Evolutionary conservation across 257 asterid genomes (phyloP), one percentile per base, ranked within the genome.

Genomic region (Agastache rugosa): DNA sequence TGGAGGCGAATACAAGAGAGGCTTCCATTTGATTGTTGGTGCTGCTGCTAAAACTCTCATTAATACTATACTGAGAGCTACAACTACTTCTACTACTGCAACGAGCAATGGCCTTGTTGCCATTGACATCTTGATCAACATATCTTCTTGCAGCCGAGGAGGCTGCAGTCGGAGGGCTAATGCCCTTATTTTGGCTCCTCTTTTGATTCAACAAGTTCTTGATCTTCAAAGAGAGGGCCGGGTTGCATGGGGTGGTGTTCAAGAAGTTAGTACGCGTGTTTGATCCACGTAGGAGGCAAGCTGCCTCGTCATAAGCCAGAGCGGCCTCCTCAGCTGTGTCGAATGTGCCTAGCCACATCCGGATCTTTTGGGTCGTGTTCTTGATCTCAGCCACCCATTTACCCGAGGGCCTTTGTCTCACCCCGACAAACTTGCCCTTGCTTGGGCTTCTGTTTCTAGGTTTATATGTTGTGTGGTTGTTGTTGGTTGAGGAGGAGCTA

Each of bases 301-400:
- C 96, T 5, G 97, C 97, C 80, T 92, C 96, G 54, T 92, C 95
- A 8, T 92, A 92, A 16, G 97, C 97, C 2, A 69, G 91, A 6
- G 96, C 97, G 37, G 97, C 97, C 72, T 92, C 97, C 73, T 92
- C 97, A 20, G 95, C 96, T 0, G 96, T 90, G 69, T 92, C 95
- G 59, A 92, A 92, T 0, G 96, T 92, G 6, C 97, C 97, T 0
- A 92, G 85, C 97, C 97, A 92, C 95, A 92, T 88, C 31, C 96
- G 78, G 81, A 92, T 92, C 92, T 90, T 91, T 9, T 92, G 97
- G 31, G 95, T 90, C 1, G 96, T 92, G 88, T 92, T 90, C 87
- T 90, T 90, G 85, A 92, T 90, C 74, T 92, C 96, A 0, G 93
- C 97, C 3, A 92, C 96, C 95, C 96, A 92, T 85, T 90, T 92